Conservation (phyloP, 768 basidiomycete genomes). For the Cantharellus anzutake region DNA sequence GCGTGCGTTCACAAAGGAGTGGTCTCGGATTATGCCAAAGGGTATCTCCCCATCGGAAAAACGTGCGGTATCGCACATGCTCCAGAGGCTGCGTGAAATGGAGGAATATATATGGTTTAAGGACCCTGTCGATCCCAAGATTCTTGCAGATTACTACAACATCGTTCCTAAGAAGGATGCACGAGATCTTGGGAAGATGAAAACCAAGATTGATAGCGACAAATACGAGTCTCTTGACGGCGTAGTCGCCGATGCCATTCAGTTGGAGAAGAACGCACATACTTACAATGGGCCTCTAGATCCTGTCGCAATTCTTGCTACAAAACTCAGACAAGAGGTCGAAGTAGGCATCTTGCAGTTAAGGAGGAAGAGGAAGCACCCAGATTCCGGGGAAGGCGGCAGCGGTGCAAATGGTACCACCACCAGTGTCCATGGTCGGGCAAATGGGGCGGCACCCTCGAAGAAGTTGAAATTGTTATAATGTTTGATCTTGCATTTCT, state of each 20-base stretch:
- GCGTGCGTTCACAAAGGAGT: constrained; percentile 63
- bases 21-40: constrained; percentile 54
- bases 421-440: no score
- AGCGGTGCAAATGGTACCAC: no score
- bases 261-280: constrained; percentile 80
- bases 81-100: constrained; percentile 32
- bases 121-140: constrained; percentile 75
- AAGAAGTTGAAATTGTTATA: no score
- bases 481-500: no score
- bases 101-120: constrained; percentile 32
- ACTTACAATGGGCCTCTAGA: constrained; percentile 50
- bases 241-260: constrained; percentile 67
- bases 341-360: background rate
- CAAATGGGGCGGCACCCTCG: no score
- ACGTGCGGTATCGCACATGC: constrained; percentile 46
- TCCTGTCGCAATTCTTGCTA: background rate
- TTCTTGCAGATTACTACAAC: constrained; percentile 71
- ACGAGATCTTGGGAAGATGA: constrained; percentile 70
- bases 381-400: no score
- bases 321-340: background rate
- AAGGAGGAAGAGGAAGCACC: background rate
- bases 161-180: constrained; percentile 72
- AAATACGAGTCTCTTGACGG: constrained; percentile 62
- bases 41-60: constrained; percentile 68
- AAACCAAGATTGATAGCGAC: constrained; percentile 60